Evolutionary conservation across 352 stramenopile species (phyloP).

Genomic region (Phytopythium oedochilum): DNA sequence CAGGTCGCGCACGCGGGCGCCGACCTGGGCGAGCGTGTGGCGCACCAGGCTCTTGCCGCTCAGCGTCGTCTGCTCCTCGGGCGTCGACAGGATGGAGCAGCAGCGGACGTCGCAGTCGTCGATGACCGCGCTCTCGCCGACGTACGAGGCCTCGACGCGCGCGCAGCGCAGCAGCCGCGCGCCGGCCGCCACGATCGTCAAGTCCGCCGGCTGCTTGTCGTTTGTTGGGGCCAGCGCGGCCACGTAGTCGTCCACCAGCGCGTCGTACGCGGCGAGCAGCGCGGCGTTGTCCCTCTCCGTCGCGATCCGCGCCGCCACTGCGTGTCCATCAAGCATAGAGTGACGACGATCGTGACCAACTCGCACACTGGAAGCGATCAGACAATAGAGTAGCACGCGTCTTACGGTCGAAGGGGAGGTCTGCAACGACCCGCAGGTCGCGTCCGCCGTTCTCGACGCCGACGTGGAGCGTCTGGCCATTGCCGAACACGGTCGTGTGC

Average conservation of each 20-base stretch:
- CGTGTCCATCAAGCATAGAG: not conserved
- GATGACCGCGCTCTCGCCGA: constrained; percentile 53
- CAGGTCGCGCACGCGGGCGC: constrained; percentile 49
- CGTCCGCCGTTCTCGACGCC: constrained; percentile 80
- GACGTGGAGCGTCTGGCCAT: constrained; percentile 62
- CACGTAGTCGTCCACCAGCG: constrained; percentile 51
- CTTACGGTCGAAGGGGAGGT: constrained; percentile 59
- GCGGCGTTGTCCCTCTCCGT: constrained; percentile 28
- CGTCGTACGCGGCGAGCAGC: constrained; percentile 43
- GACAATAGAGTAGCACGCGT: not conserved
- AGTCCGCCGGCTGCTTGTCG: constrained; percentile 4
- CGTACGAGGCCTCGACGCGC: constrained; percentile 56
- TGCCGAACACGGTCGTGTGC: constrained; percentile 25
- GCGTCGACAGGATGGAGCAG: constrained; percentile 64
- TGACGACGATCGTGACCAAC: not conserved
- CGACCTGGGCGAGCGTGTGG: constrained; percentile 69
- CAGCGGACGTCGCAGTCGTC: constrained; percentile 57
- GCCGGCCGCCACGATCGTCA: constrained; percentile 46
- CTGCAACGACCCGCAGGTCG: constrained; percentile 60
- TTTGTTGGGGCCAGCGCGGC: constrained; percentile 16
- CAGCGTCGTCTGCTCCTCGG: constrained; percentile 35
- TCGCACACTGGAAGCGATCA: not conserved
- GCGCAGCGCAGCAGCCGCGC: constrained; percentile 58
- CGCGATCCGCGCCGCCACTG: constrained; percentile 37
- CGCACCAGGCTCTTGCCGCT: constrained; percentile 57